phyloP scores from a whole-genome alignment of 2,329 filamentous ascomycete genomes.

The Metarhizium robertsii region DNA sequence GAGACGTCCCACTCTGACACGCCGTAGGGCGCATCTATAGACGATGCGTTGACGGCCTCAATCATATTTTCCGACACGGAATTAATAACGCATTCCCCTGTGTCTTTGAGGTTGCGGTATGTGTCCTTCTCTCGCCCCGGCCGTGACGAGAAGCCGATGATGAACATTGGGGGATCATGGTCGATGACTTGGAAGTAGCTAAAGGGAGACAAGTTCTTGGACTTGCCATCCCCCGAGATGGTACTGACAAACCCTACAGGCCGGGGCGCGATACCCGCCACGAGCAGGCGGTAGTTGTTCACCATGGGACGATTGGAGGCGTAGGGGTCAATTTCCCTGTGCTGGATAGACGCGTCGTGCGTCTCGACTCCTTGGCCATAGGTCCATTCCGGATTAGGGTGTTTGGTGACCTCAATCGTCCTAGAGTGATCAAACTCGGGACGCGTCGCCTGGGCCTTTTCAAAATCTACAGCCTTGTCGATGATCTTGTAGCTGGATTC shows the following conservation, averaged over 20 bases:
- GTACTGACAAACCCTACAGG: too few relatives aligned
- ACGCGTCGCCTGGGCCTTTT: too few relatives aligned
- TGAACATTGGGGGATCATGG: constrained; percentile 76
- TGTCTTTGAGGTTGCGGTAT: constrained; percentile 28
- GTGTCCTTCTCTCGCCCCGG: constrained; percentile 59
- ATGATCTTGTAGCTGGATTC: too few relatives aligned
- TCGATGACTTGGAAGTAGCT: constrained; percentile 57
- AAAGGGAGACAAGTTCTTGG: too few relatives aligned
- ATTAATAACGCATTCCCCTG: constrained; percentile 66
- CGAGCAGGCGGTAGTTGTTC: constrained; percentile 80
- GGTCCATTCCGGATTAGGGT: constrained; percentile 22
- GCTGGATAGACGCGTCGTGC: constrained; percentile 26
- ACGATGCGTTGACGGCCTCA: constrained; percentile 70
- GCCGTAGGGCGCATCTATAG: constrained; percentile 65
- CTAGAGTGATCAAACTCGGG: too few relatives aligned
- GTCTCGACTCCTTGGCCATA: constrained; percentile 24
- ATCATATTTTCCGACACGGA: constrained; percentile 71
- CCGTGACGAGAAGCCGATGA: constrained; percentile 37
- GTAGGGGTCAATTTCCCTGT: constrained; percentile 72
- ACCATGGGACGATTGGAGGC: constrained; percentile 55
- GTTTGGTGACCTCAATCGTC: too few relatives aligned
- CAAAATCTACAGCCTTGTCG: too few relatives aligned
- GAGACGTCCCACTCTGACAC: constrained; percentile 65
- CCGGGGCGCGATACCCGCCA: constrained; percentile 37
- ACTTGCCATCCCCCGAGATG: too few relatives aligned